Evolutionary conservation across 176 grass and related monocot genomes (phyloP).

Genomic region (Avena sativa): DNA sequence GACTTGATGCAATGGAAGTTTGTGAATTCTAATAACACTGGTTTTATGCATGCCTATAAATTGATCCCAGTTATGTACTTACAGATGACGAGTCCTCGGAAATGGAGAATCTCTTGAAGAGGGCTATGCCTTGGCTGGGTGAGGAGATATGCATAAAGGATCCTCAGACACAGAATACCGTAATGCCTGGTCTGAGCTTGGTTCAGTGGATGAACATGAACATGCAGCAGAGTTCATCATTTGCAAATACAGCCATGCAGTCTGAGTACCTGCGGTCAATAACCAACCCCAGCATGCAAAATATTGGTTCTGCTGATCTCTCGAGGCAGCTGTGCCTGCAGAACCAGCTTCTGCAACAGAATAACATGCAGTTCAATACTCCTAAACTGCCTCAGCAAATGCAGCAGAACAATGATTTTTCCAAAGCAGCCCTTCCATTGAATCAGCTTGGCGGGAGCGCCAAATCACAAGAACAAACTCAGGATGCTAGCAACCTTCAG

Average conservation of each 20-base stretch:
- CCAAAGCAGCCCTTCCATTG: slow-evolving; percentile 47
- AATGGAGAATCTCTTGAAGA: slow-evolving; percentile 87
- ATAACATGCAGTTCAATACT: slow-evolving; percentile 59
- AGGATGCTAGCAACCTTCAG: slow-evolving; percentile 51
- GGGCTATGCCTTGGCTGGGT: slow-evolving; percentile 87
- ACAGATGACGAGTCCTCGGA: slow-evolving; percentile 82
- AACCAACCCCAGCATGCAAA: slow-evolving; percentile 57
- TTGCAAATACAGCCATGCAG: slow-evolving; percentile 65
- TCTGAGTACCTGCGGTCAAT: slow-evolving; percentile 70
- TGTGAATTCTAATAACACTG: background rate
- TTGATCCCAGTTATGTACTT: slow-evolving; percentile 33
- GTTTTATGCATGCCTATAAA: background rate
- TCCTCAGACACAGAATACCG: slow-evolving; percentile 71
- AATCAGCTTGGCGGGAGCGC: slow-evolving; percentile 53
- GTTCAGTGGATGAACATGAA: slow-evolving; percentile 97
- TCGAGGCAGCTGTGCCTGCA: slow-evolving; percentile 62
- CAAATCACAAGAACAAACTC: slow-evolving; percentile 59
- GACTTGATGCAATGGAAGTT: background rate
- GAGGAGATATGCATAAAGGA: slow-evolving; percentile 95
- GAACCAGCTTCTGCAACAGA: slow-evolving; percentile 73
- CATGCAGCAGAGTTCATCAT: slow-evolving; percentile 77
- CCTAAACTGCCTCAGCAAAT: slow-evolving; percentile 61
- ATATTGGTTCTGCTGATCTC: slow-evolving; percentile 60
- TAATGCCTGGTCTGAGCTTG: slow-evolving; percentile 86
- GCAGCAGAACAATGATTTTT: slow-evolving; percentile 56